A percentile compares a stretch with the other conserved stretches of the same genome.
phyloP scores from a whole-genome alignment of 2,329 filamentous ascomycete genomes.

The Pleochaeta shiraiana region DNA sequence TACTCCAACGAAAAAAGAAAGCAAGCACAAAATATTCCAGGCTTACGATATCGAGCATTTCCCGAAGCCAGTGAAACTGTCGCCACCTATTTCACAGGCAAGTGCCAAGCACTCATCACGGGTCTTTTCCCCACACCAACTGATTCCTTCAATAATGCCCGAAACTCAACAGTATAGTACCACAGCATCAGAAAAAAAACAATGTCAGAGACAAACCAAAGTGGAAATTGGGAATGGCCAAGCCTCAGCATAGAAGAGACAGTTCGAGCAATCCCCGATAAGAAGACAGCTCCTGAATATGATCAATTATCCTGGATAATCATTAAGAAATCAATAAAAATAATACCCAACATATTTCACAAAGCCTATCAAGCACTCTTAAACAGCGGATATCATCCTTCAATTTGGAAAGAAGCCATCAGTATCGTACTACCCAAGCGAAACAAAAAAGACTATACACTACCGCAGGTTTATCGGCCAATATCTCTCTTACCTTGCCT shows the following conservation, averaged over 20 bases:
- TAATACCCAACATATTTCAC: neutral
- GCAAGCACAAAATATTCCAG: neutral
- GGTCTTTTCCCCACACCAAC: neutral
- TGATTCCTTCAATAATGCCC: neutral
- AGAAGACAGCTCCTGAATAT: neutral
- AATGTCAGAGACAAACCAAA: too few relatives aligned
- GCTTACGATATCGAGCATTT: neutral
- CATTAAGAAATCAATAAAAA: neutral
- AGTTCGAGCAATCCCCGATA: neutral
- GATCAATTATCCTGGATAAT: neutral
- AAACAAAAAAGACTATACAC: neutral
- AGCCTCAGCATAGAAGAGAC: neutral
- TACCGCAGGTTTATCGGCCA: neutral
- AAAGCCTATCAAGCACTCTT: neutral
- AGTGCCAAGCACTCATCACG: neutral
- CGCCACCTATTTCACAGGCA: neutral
- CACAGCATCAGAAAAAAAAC: too few relatives aligned
- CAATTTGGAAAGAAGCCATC: neutral
- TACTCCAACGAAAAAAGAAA: neutral
- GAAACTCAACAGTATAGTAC: neutral
- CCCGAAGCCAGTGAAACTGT: neutral
- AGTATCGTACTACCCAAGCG: conserved; percentile 2
- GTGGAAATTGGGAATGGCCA: neutral
- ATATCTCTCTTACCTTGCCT: conserved; percentile 2
- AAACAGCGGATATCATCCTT: neutral